A percentile compares a stretch with the other conserved stretches of the same genome.
These are phyloP conservation scores for Sporodiniella umbellata DNA, from an alignment of 371 early-diverging fungal genomes.

Conservation along the genomic window DNA sequence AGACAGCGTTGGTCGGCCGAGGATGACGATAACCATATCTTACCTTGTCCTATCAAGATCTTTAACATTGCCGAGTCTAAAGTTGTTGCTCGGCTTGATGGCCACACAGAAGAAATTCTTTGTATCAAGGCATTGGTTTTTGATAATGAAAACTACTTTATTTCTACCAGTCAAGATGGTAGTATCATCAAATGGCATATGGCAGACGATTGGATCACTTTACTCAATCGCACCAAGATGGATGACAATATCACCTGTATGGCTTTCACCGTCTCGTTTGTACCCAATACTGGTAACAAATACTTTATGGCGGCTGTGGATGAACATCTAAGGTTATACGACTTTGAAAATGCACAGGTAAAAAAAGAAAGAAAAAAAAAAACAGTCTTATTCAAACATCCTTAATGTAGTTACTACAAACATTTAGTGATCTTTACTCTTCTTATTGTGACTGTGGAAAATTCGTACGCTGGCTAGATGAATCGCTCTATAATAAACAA, in stretches of 20 bases:
- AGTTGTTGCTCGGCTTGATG: slow-evolving; percentile 67
- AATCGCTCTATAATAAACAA: slow-evolving; percentile 16
- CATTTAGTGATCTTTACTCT: slow-evolving; percentile 78
- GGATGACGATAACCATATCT: slow-evolving; percentile 89
- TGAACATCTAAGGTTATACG: slow-evolving; percentile 80
- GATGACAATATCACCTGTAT: slow-evolving; percentile 86
- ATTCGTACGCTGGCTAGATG: slow-evolving; percentile 69
- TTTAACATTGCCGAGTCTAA: slow-evolving; percentile 74
- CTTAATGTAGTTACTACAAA: slow-evolving; percentile 58
- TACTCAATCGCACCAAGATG: slow-evolving; percentile 59
- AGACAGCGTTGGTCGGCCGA: slow-evolving; percentile 80
- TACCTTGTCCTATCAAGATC: slow-evolving; percentile 87
- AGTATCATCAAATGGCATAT: slow-evolving; percentile 87
- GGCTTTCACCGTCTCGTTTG: slow-evolving; percentile 90
- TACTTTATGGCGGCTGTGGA: slow-evolving; percentile 90
- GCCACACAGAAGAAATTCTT: slow-evolving; percentile 86
- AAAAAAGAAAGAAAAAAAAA: background rate
- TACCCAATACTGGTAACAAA: slow-evolving; percentile 90
- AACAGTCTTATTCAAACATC: background rate
- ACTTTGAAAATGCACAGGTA: slow-evolving; percentile 79
- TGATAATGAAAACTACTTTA: slow-evolving; percentile 73
- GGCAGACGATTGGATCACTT: slow-evolving; percentile 67
- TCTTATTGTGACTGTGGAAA: slow-evolving; percentile 91
- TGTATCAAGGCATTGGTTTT: slow-evolving; percentile 73
- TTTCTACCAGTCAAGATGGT: slow-evolving; percentile 92